Percentiles rank a stretch among this genome's conserved stretches.
These are phyloP conservation scores for Cicer arietinum DNA, from an alignment of 306 rosid genomes.

Conservation along the genomic window DNA sequence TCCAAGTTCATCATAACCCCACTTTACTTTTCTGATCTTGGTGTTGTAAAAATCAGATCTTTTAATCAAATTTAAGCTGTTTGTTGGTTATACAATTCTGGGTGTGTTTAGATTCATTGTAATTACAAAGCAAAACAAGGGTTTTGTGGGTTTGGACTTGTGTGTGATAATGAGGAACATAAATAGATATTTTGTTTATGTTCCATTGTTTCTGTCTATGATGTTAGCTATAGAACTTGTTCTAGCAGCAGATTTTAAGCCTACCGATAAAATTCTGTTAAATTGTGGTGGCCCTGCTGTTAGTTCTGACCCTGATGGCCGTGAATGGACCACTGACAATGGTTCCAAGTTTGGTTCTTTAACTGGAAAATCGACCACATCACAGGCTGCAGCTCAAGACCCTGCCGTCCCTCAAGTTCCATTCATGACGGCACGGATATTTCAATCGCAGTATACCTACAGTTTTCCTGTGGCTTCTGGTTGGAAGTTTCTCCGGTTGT, in stretches of 20 bases:
- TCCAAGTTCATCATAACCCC: slow-evolving; percentile 39
- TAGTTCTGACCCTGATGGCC: slow-evolving; percentile 61
- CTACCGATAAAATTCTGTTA: slow-evolving; percentile 68
- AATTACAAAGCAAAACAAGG: background rate
- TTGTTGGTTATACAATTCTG: slow-evolving; percentile 31
- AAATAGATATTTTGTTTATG: slow-evolving; percentile 15
- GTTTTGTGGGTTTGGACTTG: slow-evolving; percentile 27
- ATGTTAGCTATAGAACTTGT: slow-evolving; percentile 46
- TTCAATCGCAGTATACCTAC: slow-evolving; percentile 63
- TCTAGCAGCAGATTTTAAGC: slow-evolving; percentile 59
- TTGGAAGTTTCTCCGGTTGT: slow-evolving; percentile 74
- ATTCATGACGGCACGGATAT: slow-evolving; percentile 74
- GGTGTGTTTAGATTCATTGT: slow-evolving; percentile 23
- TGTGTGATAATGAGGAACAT: slow-evolving; percentile 54
- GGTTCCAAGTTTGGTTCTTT: slow-evolving; percentile 63
- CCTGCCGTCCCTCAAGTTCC: slow-evolving; percentile 75
- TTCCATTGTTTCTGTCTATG: slow-evolving; percentile 50
- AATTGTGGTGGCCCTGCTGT: slow-evolving; percentile 76
- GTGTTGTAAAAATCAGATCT: slow-evolving; percentile 43
- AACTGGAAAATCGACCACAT: slow-evolving; percentile 41
- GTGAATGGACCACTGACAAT: slow-evolving; percentile 71
- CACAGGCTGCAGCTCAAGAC: slow-evolving; percentile 67
- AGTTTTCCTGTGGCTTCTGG: slow-evolving; percentile 75
- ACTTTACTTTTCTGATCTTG: slow-evolving; percentile 44
- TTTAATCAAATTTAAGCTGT: slow-evolving; percentile 33